These are phyloP conservation scores for Micractinium sp. DNA, from an alignment of 139 green algal genomes.

Conservation along the genomic window DNA sequence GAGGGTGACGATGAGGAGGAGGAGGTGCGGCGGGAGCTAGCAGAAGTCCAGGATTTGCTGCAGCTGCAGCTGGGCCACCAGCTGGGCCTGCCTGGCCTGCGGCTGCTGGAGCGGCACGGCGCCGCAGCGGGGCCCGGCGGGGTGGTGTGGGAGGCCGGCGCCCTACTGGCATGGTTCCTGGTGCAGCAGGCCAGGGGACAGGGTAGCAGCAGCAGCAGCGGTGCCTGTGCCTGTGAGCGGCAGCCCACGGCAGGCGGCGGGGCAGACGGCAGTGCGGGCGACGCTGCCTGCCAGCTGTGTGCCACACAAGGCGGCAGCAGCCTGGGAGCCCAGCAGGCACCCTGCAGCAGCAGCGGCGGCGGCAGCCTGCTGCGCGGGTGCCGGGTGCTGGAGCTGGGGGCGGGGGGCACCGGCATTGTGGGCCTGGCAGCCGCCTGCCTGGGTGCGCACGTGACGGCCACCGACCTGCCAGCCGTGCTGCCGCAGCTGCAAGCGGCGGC, in stretches of 20 bases:
- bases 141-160: slow-evolving; percentile 28
- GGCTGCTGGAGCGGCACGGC: slow-evolving; percentile 6
- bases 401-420: slow-evolving; percentile 16
- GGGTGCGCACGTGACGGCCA: slow-evolving; percentile 19
- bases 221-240: background rate
- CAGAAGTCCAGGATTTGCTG: slow-evolving; percentile 9
- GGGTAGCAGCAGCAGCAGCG: background rate
- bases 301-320: background rate
- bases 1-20: background rate
- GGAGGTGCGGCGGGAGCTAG: background rate
- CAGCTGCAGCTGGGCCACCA: slow-evolving; percentile 18
- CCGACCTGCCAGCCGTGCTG: slow-evolving; percentile 28
- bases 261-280: background rate
- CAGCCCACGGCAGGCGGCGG: background rate
- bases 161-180: slow-evolving; percentile 32
- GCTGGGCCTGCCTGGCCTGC: slow-evolving; percentile 31
- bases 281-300: background rate
- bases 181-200: background rate
- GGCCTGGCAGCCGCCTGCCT: slow-evolving; percentile 32
- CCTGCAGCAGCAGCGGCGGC: background rate
- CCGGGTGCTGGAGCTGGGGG: slow-evolving; percentile 27
- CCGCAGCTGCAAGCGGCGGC: slow-evolving; percentile 7
- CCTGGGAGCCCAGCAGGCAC: background rate
- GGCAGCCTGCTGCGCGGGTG: background rate
- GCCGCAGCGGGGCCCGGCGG: background rate